Conservation (phyloP, 2,329 filamentous ascomycete species). For the Penicillium expansum region DNA sequence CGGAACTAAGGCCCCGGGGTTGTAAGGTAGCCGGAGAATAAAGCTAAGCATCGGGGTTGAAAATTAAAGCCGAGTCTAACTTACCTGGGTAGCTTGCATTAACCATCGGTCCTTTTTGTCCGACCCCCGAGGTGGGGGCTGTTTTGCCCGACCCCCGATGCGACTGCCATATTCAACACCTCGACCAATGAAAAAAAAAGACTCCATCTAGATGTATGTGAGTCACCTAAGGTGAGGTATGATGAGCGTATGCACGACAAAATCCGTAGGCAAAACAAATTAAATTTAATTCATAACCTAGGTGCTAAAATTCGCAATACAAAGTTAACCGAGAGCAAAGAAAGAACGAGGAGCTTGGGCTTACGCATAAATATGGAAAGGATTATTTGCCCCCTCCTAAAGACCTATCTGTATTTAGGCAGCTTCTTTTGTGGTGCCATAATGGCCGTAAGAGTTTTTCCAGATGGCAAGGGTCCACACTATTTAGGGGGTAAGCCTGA, state of each 20-base stretch:
- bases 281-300: too few species aligned
- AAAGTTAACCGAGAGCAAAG: not conserved
- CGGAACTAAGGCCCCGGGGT: too few species aligned
- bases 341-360: not conserved
- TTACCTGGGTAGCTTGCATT: not conserved
- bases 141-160: too few species aligned
- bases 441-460: not conserved
- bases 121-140: too few species aligned
- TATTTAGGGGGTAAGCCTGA: not conserved
- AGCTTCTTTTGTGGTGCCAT: not conserved
- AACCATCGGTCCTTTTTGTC: not conserved
- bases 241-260: too few species aligned
- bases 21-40: not conserved
- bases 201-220: not conserved
- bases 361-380: not conserved
- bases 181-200: too few species aligned
- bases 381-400: too few species aligned
- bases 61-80: not conserved
- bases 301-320: not conserved
- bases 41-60: not conserved
- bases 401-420: too few species aligned
- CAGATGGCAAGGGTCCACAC: constrained; percentile 1
- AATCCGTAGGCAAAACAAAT: not conserved
- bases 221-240: too few species aligned
- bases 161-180: not conserved